Base-by-base conservation (phyloP, 2,329 filamentous ascomycete species). In the Aureobasidium pullulans region DNA sequence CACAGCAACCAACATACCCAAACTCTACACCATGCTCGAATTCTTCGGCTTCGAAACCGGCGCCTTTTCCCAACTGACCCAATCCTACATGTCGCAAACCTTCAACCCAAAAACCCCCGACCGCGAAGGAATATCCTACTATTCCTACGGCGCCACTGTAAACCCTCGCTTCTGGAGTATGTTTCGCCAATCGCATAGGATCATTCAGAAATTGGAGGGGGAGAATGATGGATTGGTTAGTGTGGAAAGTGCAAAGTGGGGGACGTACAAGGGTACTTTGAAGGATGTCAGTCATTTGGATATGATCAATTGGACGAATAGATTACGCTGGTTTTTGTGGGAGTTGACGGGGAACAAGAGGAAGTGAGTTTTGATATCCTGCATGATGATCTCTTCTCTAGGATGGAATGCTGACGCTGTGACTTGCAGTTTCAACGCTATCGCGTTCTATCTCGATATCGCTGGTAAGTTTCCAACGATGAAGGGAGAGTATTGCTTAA, bases 281-380 rank as follows among this genome's bases (percentile, higher is more conserved):
- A 74, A 84, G n/a, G 81, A 81, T 4, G 83, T 85, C 60, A 84
- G 80, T 68, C 84, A 86, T 71, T 69, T 86, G 48, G 83, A 86
- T 64, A 67, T 86, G 62, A 86, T 86, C 70, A 86, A 86, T 64
- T 86, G 84, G 84, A 84, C 81, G 31, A 86, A 85, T 63, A 74
- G 82, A 32, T 65, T 85, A 39, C 80, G 84, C 64, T 84, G 81
- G 79, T 75, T 81, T 60, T 74, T 82, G 50, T 83, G 80, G 68
- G 75, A 79, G 60, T 66, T 85, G 57, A 80, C 79, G 2, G 81
- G 83, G 4, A 79, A 79, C 60, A 79, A 78, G 68, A 73, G 76
- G 64, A 82, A 78, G 77, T 82, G 53, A 61, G 75, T 72, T 48
- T 40, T 43, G 29, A 34, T 34, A 1, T 23, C 3, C 19, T 23